Base-by-base conservation (phyloP, 2,329 filamentous ascomycete genomes). In the Cladobotryum mycophilum region DNA sequence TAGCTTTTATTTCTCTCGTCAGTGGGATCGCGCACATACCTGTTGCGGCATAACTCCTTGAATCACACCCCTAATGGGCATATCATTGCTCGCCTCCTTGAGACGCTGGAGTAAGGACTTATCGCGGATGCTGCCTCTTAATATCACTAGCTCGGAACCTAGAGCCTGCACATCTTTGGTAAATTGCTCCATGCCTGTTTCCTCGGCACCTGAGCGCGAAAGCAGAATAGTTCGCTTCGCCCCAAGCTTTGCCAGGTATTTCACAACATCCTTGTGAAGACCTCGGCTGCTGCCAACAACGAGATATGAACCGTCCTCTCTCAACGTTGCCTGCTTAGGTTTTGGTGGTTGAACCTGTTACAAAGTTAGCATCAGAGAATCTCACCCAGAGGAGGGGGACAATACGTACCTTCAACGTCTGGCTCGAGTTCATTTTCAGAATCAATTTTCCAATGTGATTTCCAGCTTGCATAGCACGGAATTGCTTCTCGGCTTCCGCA, bases 261-360 rank as follows among this genome's bases (percentile, higher is more conserved):
- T 53, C 11, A 38, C 47, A 42, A 53, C 36, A 15, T 18, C 41
- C n/a, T 17, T 12, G 12, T 50, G 37, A 15, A 53, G 15, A 12
- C 35, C 18, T 2, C 51, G 41, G 17, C 5, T 37, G 12, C 11
- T 34, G n/a, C 42, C 43, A 1, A 30, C 51, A 17, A 53, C 37
- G 17, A 52, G 37, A 36, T 50, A 53, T 6, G 51, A 53, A 20
- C 51, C 41, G 42, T 50, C 49, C 3, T 45, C 15, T 30, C 20
- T 34, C 37, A 53, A 22, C 5, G 20, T 33, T 15, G 51, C 47
- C 33, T 36, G 43, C 33, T 43, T 45, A 3, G 51, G 51, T 33
- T 49, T 53, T 12, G 15, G 51, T 8, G 51, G 51, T 50, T 53
- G 51, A 43, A 53, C 30, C 51, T 53, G 17, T 22, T 5, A 15